Conservation (phyloP, 164 flowering plant species). For the Buxus sempervirens region DNA sequence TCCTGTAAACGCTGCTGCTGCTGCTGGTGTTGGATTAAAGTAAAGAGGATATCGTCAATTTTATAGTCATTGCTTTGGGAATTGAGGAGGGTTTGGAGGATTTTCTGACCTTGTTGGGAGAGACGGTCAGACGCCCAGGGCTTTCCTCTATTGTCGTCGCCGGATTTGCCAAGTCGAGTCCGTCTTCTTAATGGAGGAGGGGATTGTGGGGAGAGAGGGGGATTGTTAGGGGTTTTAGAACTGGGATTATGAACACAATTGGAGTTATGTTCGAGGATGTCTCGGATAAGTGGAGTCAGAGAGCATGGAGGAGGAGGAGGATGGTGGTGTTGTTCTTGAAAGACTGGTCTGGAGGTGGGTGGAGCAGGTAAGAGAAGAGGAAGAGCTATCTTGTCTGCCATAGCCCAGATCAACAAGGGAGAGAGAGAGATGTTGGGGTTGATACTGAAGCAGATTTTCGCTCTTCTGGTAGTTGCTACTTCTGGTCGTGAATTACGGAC, state of each 20-base stretch:
- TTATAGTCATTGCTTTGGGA: slow-evolving; percentile 26
- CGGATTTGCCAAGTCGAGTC: slow-evolving; percentile 49
- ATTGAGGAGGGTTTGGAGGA: slow-evolving; percentile 45
- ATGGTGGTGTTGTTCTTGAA: slow-evolving; percentile 28
- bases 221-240: slow-evolving; percentile 9
- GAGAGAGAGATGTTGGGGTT: too few relatives aligned
- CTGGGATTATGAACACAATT: slow-evolving; percentile 11
- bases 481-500: too few relatives aligned
- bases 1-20: not conserved
- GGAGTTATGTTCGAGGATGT: slow-evolving; percentile 29
- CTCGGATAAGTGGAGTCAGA: slow-evolving; percentile 37
- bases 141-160: slow-evolving; percentile 69
- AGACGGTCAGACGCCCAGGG: slow-evolving; percentile 63
- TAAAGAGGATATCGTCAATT: slow-evolving; percentile 29
- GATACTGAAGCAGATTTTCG: too few relatives aligned
- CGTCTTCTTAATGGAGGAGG: slow-evolving; percentile 22
- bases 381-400: slow-evolving; percentile 74
- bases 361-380: slow-evolving; percentile 62
- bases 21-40: not conserved
- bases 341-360: slow-evolving; percentile 39
- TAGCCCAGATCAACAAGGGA: slow-evolving; percentile 20
- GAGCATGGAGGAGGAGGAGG: slow-evolving; percentile 18
- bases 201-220: slow-evolving; percentile 8
- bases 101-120: slow-evolving; percentile 50
- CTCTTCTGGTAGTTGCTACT: too few relatives aligned